Evolutionary conservation across 495 filamentous ascomycete species (phyloP), one percentile per base, ranked within the genome.

Genomic region (Neurospora africana): DNA sequence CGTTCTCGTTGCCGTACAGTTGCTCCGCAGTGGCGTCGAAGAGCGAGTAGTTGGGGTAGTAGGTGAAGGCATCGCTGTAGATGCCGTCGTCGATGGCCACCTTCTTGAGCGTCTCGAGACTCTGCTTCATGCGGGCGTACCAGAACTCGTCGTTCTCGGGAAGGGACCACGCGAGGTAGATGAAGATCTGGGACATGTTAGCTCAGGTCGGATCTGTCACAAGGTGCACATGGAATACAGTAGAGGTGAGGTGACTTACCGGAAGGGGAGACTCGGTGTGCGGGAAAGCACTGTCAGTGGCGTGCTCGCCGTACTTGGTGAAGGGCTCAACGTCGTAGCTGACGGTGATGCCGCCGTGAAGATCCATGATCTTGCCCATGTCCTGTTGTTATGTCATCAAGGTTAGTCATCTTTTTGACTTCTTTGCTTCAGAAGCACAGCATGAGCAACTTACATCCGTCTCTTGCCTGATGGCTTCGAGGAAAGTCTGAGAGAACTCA

Each of bases 241-340:
- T n/a, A 6, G 3, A 27, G 0, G 5, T 23, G 9, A 19, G 1
- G 9, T 23, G 11, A 37, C 70, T 43, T 72, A 78, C 77, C 21
- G 77, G 77, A n/a, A 79, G 71, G 10, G 76, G 76, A 0, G 77
- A 79, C 9, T 72, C 61, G 8, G 53, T 65, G 19, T 79, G 76
- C 2, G 77, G 77, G 61, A 70, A 78, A 1, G 77, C 76, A 35
- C 74, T 74, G 5, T 76, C 74, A 0, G 75, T 75, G 8, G 75
- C 76, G 19, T 76, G 58, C 47, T 70, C 10, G 27, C 77, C 77
- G 69, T 76, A 79, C 7, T 69, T 21, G 10, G 70, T 73, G 27
- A 79, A 79, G 0, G 77, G 77, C 68, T 79, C 77, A 41, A 79
- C 74, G 47, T 79, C 76, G 13, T 72, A 79, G 47, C 70, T 74